Evolutionary conservation across 352 stramenopile genomes (phyloP).

Genomic region (Elongisporangium undulatum): DNA sequence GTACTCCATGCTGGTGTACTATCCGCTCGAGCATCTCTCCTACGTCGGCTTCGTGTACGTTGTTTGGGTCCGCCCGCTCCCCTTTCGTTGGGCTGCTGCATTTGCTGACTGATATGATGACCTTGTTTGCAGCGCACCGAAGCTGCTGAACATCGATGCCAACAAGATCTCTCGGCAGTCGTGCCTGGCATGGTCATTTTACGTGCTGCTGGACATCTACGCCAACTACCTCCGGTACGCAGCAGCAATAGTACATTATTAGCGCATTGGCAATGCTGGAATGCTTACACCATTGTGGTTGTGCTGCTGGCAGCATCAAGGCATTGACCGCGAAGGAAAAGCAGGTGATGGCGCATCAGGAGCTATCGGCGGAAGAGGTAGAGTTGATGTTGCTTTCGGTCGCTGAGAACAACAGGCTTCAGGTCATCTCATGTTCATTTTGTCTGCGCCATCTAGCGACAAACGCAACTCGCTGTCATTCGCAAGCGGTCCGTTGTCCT

Average conservation of each 20-base stretch:
- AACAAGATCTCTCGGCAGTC: slow-evolving; percentile 64
- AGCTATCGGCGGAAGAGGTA: slow-evolving; percentile 57
- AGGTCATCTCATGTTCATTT: neutral
- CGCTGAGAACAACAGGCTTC: too few species aligned
- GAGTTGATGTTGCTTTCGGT: neutral
- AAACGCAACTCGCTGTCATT: slow-evolving; percentile 34
- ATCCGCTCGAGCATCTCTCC: slow-evolving; percentile 81
- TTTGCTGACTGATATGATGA: neutral
- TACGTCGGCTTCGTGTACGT: slow-evolving; percentile 82
- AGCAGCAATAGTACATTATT: neutral
- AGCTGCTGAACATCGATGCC: slow-evolving; percentile 70
- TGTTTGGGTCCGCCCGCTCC: neutral
- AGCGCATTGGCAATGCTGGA: neutral
- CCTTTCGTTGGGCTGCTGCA: slow-evolving; percentile 1
- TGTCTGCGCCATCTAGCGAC: slow-evolving; percentile 20
- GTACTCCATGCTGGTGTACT: slow-evolving; percentile 83
- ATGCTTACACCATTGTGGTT: too few species aligned
- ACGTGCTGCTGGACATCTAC: slow-evolving; percentile 76
- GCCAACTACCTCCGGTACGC: slow-evolving; percentile 66
- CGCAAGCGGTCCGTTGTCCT: slow-evolving; percentile 28
- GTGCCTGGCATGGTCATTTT: slow-evolving; percentile 68
- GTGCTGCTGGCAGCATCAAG: slow-evolving; percentile 33
- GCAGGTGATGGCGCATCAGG: slow-evolving; percentile 38
- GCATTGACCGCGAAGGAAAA: slow-evolving; percentile 57
- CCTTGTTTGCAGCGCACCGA: slow-evolving; percentile 45